Conservation (phyloP, 805 yeast genomes). For the Nakazawaea wyomingensis region DNA sequence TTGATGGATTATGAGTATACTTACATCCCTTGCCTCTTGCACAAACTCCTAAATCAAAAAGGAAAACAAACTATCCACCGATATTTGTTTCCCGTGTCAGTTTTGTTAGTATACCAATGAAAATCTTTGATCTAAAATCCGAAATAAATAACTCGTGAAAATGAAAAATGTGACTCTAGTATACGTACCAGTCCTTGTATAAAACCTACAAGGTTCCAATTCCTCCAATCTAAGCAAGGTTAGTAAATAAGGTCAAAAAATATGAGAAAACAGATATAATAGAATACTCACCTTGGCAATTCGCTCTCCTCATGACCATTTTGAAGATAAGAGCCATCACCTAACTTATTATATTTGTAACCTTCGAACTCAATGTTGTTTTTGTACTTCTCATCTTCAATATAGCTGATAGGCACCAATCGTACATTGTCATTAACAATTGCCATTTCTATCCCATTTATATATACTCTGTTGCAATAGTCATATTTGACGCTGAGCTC, state of each 20-base stretch:
- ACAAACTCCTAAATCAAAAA: conserved; percentile 41
- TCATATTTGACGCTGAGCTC: conserved; percentile 34
- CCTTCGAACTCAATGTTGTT: conserved; percentile 5
- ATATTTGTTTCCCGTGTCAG: background rate
- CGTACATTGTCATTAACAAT: conserved; percentile 33
- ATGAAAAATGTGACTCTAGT: too few relatives aligned
- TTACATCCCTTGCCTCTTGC: conserved; percentile 45
- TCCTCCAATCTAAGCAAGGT: conserved; percentile 10
- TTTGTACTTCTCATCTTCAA: conserved; percentile 6
- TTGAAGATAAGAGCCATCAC: conserved; percentile 12
- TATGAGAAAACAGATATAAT: too few relatives aligned
- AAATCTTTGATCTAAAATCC: background rate
- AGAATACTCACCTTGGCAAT: conserved; percentile 9
- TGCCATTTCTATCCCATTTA: conserved; percentile 41
- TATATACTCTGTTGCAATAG: conserved; percentile 37
- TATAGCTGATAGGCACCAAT: conserved; percentile 30
- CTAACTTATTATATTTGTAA: conserved; percentile 1
- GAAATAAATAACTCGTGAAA: too few relatives aligned
- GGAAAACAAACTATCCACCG: conserved; percentile 22
- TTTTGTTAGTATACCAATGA: background rate
- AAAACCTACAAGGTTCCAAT: conserved; percentile 12
- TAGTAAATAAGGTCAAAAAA: background rate
- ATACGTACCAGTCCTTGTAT: conserved; percentile 13
- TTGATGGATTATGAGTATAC: conserved; percentile 45
- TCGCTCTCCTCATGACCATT: conserved; percentile 5